Evolutionary conservation across 352 stramenopile genomes (phyloP).

Genomic region (Globisporangium cylindrosporum): DNA sequence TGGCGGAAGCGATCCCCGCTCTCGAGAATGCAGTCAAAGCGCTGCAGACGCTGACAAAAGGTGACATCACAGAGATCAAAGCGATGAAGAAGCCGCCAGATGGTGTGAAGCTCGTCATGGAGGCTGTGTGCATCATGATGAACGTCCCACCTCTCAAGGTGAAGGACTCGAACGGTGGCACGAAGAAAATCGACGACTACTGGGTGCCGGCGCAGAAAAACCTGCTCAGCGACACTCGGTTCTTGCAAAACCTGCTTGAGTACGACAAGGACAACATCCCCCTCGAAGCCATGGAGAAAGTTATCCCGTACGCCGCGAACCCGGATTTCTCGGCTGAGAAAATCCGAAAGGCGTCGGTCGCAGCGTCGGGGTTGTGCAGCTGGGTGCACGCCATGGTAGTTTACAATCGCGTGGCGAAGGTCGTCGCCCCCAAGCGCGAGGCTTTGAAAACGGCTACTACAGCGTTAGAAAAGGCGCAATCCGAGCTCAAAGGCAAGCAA

Average conservation of each 20-base stretch:
- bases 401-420: conserved; percentile 92
- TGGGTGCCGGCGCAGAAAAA: conserved; percentile 93
- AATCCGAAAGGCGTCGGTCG: conserved; percentile 93
- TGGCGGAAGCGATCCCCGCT: conserved; percentile 91
- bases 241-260: conserved; percentile 92
- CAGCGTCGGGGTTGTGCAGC: conserved; percentile 91
- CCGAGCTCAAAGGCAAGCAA: conserved; percentile 87
- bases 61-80: conserved; percentile 95
- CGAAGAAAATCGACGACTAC: conserved; percentile 94
- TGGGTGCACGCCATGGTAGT: conserved; percentile 97
- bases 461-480: conserved; percentile 84
- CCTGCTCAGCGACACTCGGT: conserved; percentile 89
- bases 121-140: conserved; percentile 96
- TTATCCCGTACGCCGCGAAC: conserved; percentile 79
- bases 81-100: conserved; percentile 95
- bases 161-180: conserved; percentile 89
- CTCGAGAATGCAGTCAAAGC: conserved; percentile 90
- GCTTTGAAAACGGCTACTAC: conserved; percentile 89
- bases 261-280: conserved; percentile 97
- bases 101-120: conserved; percentile 94
- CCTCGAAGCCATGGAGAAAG: conserved; percentile 89
- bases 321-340: conserved; percentile 92
- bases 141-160: conserved; percentile 89
- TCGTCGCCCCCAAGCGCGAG: conserved; percentile 92
- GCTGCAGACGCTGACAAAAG: conserved; percentile 92